These are phyloP conservation scores for Leucosporidium creatinivorum DNA, from an alignment of 768 basidiomycete genomes.

Conservation along the genomic window DNA sequence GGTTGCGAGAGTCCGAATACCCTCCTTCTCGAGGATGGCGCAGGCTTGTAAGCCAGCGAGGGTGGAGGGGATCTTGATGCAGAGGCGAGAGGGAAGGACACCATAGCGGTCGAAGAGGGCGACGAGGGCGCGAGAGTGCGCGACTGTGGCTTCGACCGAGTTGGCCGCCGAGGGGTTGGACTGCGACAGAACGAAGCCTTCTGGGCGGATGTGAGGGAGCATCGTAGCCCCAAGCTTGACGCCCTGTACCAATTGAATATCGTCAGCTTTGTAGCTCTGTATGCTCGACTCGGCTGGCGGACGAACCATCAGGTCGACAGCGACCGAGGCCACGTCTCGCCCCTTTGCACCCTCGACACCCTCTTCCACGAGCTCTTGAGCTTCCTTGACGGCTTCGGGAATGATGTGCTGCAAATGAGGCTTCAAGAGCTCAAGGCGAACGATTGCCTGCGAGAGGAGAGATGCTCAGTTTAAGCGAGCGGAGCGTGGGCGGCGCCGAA, in stretches of 20 bases:
- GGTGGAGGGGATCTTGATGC: slow-evolving; percentile 38
- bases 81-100: slow-evolving; percentile 30
- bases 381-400: slow-evolving; percentile 20
- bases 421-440: slow-evolving; percentile 26
- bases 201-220: background rate
- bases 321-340: background rate
- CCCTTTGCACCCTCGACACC: slow-evolving; percentile 35
- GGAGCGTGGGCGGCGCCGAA: too few relatives aligned
- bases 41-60: slow-evolving; percentile 34
- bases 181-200: slow-evolving; percentile 29
- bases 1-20: slow-evolving; percentile 35
- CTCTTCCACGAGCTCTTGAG: slow-evolving; percentile 20
- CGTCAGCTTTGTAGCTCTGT: background rate
- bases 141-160: slow-evolving; percentile 26
- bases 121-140: slow-evolving; percentile 33
- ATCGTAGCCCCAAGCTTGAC: slow-evolving; percentile 21
- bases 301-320: background rate
- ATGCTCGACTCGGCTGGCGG: background rate
- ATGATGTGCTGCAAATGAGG: slow-evolving; percentile 19
- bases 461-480: too few relatives aligned
- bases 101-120: slow-evolving; percentile 19
- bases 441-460: slow-evolving; percentile 24
- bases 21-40: slow-evolving; percentile 26
- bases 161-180: slow-evolving; percentile 26
- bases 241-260: slow-evolving; percentile 6